Base-by-base conservation (phyloP, 202 grass and related monocot species). In the Carex arenaria region DNA sequence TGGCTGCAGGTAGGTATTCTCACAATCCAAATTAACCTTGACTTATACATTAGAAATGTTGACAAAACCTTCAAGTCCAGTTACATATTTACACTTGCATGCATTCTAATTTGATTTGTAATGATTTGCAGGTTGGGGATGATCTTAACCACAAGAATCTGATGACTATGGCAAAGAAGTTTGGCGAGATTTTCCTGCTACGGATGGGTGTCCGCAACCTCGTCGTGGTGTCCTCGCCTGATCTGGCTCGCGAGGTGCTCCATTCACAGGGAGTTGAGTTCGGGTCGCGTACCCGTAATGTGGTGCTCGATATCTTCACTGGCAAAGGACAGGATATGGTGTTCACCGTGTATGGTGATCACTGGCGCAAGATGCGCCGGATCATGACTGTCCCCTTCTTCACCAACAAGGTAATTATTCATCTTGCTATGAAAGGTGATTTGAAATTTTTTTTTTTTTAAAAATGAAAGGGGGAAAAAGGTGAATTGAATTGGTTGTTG, bases 331-430 rank as follows among this genome's bases (percentile, higher is more conserved):
- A 94, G 91, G 94, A 97, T 84, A 93, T 97, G 94, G 94, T 97
- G 13, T 97, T 97, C 91, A 93, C 94, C 3, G 94, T 93, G 7
- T 97, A 97, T 66, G 91, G 94, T 52, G 94, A 97, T 84, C 94
- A 97, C 84, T 97, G 94, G 94, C 94, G 91, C 79, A 97, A 91
- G 91, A 97, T 97, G 94, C 89, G 94, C 0, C 83, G 94, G 5
- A 93, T 97, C 91, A 93, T 93, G 94, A 97, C 94, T 3, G 94
- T 93, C 13, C 94, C 94, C 52, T 97, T 97, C 87, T 97, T 97
- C 87, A 97, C 94, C 61, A 85, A 69, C 82, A 97, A 97, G 91
- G 94, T 82, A 59, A 19, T 14, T 42, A 26, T 23, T 47, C 4
- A 43, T 80, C 38, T 80, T 62, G 7, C 40, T 7, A 42, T 42